A percentile compares a stretch with the other conserved stretches of the same genome.
Evolutionary conservation across 495 filamentous ascomycete genomes (phyloP).

Genomic region (Aspergillus conjunctus): DNA sequence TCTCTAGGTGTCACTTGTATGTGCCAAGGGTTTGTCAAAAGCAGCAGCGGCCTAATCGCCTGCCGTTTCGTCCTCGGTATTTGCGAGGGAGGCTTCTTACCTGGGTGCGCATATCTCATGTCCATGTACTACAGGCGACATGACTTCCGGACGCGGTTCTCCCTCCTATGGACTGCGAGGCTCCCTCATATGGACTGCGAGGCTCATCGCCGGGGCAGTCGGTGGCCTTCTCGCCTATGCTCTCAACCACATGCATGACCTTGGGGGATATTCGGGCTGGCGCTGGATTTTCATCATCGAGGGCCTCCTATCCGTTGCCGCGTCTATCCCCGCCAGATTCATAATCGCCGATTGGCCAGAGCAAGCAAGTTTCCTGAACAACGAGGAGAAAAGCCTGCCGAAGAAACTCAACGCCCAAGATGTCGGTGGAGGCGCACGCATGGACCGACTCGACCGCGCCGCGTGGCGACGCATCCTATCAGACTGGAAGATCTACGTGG

Average conservation of each 20-base stretch:
- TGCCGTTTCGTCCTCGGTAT: conserved; percentile 55
- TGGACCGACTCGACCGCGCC: not conserved
- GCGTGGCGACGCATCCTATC: not conserved
- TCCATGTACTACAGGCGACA: not conserved
- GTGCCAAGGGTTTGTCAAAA: conserved; percentile 47
- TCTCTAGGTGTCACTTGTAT: conserved; percentile 38
- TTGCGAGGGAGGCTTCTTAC: conserved; percentile 56
- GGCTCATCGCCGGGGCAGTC: conserved; percentile 54
- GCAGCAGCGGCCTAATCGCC: conserved; percentile 47
- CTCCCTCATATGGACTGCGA: not conserved
- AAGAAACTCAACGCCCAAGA: not conserved
- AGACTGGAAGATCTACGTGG: conserved; percentile 33
- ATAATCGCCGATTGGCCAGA: not conserved
- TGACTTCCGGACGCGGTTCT: not conserved
- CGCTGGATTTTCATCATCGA: conserved; percentile 61
- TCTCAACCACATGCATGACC: conserved; percentile 51
- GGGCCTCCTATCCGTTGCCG: conserved; percentile 51
- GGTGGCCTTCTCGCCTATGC: conserved; percentile 60
- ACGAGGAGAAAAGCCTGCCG: not conserved
- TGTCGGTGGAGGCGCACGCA: not conserved
- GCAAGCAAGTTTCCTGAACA: not conserved
- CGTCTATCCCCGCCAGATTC: not conserved
- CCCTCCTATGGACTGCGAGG: not conserved
- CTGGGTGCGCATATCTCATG: conserved; percentile 28
- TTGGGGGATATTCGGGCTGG: conserved; percentile 48